Percentiles rank a stretch among this genome's conserved stretches.
phyloP scores from a whole-genome alignment of 768 basidiomycete genomes.

The Lentinula aciculospora region DNA sequence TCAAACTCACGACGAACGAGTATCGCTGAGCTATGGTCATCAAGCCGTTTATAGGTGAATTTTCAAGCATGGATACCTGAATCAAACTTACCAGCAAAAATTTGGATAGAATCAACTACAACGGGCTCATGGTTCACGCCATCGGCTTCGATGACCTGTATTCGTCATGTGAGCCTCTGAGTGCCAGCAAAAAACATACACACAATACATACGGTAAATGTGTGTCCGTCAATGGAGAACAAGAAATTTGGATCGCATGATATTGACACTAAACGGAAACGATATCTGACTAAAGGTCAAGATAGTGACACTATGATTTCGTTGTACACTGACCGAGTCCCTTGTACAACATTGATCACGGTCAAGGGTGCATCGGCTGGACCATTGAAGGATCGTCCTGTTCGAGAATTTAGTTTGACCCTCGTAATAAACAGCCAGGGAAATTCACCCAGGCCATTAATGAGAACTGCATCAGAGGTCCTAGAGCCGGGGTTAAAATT shows the following conservation, averaged over 20 bases:
- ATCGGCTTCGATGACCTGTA: constrained; percentile 28
- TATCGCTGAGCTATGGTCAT: constrained; percentile 26
- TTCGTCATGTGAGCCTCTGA: neutral
- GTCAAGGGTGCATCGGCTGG: constrained; percentile 21
- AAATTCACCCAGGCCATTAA: constrained; percentile 27
- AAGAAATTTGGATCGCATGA: constrained; percentile 27
- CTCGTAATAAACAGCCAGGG: neutral
- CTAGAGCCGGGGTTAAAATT: neutral
- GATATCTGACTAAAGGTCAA: neutral
- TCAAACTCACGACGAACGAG: constrained; percentile 22
- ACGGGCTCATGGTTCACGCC: constrained; percentile 21
- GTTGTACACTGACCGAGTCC: constrained; percentile 12
- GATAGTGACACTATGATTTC: neutral
- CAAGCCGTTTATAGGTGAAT: constrained; percentile 9
- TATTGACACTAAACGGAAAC: constrained; percentile 21
- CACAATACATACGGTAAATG: constrained; percentile 12
- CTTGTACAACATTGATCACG: constrained; percentile 23
- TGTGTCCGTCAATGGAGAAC: constrained; percentile 23
- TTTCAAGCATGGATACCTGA: neutral
- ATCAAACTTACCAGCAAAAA: constrained; percentile 20
- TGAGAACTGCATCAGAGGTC: constrained; percentile 18
- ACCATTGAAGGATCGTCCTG: constrained; percentile 1
- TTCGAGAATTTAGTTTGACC: neutral
- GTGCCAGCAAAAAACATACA: neutral
- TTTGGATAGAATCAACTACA: constrained; percentile 22